These are phyloP conservation scores for Nigrograna mackinnonii DNA, from an alignment of 2,329 filamentous ascomycete species.

Conservation along the genomic window DNA sequence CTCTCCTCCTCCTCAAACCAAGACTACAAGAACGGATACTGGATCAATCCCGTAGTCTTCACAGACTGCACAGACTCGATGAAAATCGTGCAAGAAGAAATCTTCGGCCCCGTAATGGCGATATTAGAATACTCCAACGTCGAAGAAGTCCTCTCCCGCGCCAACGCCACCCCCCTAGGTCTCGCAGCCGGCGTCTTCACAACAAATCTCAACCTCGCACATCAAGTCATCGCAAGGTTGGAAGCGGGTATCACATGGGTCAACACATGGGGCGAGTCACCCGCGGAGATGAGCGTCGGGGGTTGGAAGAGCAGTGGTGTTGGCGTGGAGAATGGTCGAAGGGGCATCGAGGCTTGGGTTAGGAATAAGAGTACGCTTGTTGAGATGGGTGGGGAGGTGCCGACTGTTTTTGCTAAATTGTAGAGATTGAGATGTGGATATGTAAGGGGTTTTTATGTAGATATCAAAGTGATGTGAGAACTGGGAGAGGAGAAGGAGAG, in stretches of 20 bases:
- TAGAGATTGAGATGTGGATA: neutral
- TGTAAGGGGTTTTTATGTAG: too few species aligned
- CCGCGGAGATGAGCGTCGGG: conserved; percentile 89
- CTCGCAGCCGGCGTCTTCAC: conserved; percentile 86
- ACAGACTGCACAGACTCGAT: conserved; percentile 83
- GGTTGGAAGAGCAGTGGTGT: conserved; percentile 92
- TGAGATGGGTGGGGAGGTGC: conserved; percentile 73
- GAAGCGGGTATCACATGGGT: conserved; percentile 90
- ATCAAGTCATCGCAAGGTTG: conserved; percentile 70
- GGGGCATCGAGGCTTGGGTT: conserved; percentile 80
- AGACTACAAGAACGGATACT: conserved; percentile 67
- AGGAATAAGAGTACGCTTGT: conserved; percentile 87
- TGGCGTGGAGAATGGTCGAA: conserved; percentile 82
- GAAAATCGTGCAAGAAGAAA: conserved; percentile 80
- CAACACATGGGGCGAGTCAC: conserved; percentile 91
- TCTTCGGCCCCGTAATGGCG: conserved; percentile 86
- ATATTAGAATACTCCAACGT: conserved; percentile 74
- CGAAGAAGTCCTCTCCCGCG: conserved; percentile 70
- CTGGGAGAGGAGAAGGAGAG: too few species aligned
- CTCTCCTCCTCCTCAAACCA: conserved; percentile 34
- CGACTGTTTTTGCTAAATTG: conserved; percentile 73
- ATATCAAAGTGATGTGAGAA: too few species aligned
- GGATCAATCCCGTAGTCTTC: conserved; percentile 83
- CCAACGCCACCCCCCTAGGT: conserved; percentile 77
- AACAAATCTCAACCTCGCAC: conserved; percentile 72